Base-by-base conservation (phyloP, 2,329 filamentous ascomycete species). In the Metarhizium rileyi region DNA sequence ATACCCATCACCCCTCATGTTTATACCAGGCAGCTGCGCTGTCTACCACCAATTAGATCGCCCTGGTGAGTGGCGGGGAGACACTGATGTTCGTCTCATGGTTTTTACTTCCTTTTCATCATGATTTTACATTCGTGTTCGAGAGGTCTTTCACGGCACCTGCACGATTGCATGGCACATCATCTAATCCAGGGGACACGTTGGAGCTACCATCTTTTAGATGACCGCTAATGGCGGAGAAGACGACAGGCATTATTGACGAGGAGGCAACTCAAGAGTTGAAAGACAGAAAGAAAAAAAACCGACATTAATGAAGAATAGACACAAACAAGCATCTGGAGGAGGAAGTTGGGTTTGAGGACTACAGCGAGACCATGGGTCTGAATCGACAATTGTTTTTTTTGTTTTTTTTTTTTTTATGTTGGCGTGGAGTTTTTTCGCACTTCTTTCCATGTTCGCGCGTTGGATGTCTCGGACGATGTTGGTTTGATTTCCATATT, bases 1-100 rank as follows among this genome's bases (percentile, higher is more conserved):
- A 50, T 50, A 50, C 49, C 49, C 44, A 41, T 20, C n/a, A 20
- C 18, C 38, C 38, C 38, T 25, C 18, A 42, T 44, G 44, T 25
- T 22, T 1, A 25, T 26, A 10, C 5, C 38, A 42, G 38, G 38
- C 38, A 9, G 38, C 38, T 20, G 20, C 18, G 38, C 38, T 42
- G 20, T 22, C 20, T 9, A 40, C 7, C 0, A 40, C 38, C 22
- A 1, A 7, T 14, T 18, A 20, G 4, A 42, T 42, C 8, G 22
- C 38, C 9, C 20, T 14, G 4, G 22, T 20, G 22, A 42, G 16
- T 12, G 8, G 14, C 20, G 20, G 8, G 16, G 22, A 1, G 18
- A 26, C 20, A 25, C 35, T 42, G 38, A 42, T 14, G 16, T 42
- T 14, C 9, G 16, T 14, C 20, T 18, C 38, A 23, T n/a, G 12